Base-by-base conservation (phyloP, 2,329 filamentous ascomycete species). In the Cryphonectria radicalis region DNA sequence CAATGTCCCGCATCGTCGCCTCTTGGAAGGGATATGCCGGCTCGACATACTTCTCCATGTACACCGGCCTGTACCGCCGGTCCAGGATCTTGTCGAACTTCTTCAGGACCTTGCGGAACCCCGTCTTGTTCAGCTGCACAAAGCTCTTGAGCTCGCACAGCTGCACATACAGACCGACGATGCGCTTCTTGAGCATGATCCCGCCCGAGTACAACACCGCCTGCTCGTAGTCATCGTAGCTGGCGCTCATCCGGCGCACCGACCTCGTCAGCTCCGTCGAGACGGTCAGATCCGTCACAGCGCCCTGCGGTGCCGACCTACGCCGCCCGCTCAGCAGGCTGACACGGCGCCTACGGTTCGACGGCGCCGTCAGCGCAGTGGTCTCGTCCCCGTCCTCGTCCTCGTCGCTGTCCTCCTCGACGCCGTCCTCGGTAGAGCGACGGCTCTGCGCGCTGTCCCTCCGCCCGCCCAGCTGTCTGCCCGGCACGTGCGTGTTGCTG, bases 11-110 rank as follows among this genome's bases (percentile, higher is more conserved):
- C 81, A 93, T 90, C 0, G 93, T 96, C 62, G 89, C 86, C 14
- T 90, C 86, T 65, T 88, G 88, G 82, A 99, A 99, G 0, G 94
- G 92, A 76, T 96, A 93, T 0, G 95, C 92, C 0, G 90, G 85
- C 71, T 93, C 89, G 68, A 99, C 94, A 50, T 88, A 86, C 43
- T 89, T 83, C 70, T 89, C 87, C 81, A 98, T 90, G 80, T 97
- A 99, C 63, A 87, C 84, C 19, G 88, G 84, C 75, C 95, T 94
- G 69, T 98, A 85, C 76, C 91, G 91, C 74, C 91, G 91, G 80
- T 98, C 92, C 71, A 97, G 83, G 70, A 93, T 98, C 85, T 99
- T 99, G 86, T 99, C 96, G 78, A 96, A 99, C 81, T 99, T 99
- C 83, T 99, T 99, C 75, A 98, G 84, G 0, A 97, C 95, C 82